Evolutionary conservation across 768 basidiomycete genomes (phyloP).

Genomic region (Nidularia pulvinata): DNA sequence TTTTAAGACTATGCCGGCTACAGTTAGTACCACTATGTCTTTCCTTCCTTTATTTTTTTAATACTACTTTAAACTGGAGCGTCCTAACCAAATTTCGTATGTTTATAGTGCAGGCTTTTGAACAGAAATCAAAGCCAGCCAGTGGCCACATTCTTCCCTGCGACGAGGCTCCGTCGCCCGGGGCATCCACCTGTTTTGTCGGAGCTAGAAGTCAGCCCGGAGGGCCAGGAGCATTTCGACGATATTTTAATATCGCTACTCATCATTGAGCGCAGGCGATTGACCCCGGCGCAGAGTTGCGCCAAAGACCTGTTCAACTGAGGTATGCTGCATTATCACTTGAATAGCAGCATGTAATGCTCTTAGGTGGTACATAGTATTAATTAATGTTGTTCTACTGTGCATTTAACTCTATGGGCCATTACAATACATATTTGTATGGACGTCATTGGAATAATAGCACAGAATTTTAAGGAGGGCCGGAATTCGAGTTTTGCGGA

Average conservation of each 20-base stretch:
- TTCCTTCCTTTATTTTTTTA: too few relatives aligned
- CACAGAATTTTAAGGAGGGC: too few relatives aligned
- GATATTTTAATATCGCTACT: constrained; percentile 13
- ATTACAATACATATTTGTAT: too few relatives aligned
- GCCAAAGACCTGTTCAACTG: neutral
- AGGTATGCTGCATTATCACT: neutral
- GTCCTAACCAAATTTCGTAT: neutral
- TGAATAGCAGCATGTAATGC: too few relatives aligned
- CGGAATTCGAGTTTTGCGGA: too few relatives aligned
- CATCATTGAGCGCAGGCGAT: constrained; percentile 11
- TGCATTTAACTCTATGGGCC: too few relatives aligned
- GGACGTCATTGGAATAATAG: too few relatives aligned
- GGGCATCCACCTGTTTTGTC: neutral
- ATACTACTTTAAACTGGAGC: neutral
- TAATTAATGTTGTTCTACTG: too few relatives aligned
- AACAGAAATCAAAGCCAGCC: neutral
- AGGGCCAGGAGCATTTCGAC: constrained; percentile 15
- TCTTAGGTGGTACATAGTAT: too few relatives aligned
- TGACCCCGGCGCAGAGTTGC: constrained; percentile 1
- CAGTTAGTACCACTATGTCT: neutral
- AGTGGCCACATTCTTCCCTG: constrained; percentile 8
- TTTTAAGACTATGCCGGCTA: neutral
- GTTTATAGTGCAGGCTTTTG: neutral
- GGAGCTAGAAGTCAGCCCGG: constrained; percentile 11
- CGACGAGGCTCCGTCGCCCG: neutral